Base-by-base conservation (phyloP, 345 rosid genomes). In the Adansonia digitata region DNA sequence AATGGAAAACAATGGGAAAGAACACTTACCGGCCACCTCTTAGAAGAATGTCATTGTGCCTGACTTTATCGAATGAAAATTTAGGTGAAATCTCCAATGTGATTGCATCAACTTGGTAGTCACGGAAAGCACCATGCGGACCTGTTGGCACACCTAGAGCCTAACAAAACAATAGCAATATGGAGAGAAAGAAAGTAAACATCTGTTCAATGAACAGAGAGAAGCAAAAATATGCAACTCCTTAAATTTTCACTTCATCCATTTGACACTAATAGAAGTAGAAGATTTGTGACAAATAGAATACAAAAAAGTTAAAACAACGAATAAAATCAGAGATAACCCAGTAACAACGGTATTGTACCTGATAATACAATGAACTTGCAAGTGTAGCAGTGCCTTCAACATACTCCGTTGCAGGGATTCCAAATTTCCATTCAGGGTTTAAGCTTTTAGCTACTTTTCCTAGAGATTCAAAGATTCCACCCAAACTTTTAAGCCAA, bases 141-240 rank as follows among this genome's bases (percentile, higher is more conserved):
- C 97, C 98, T 46, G 97, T 95, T 60, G 99, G 98, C 74, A 93
- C 83, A 74, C 97, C 99, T 69, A 95, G 79, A 69, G 98, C 99
- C 99, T 93, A 79, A 79, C 53, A 70, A 61, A 48, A 48, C n/a
- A 39, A 45, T 29, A 71, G 55, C 42, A 66, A 20, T 69, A 74
- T n/a, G 62, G 35, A 80, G 48, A 63, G 39, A 22, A n/a, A n/a
- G 64, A 65, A 56, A 74, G 26, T 18, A 20, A 61, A 37, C n/a
- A 49, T 35, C 40, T 26, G 9, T 15, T 52, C 77, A 59, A 31
- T 31, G 18, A 74, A 52, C 31, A 43, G 11, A 8, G 43, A 57
- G 73, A 31, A 69, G 64, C 59, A 57, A 2, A 45, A 60, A 35
- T 34, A 26, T 61, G 59, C 46, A 45, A 61, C 59, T 9, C 22